A percentile compares a stretch with the other conserved stretches of the same genome.
phyloP scores from a whole-genome alignment of 75 land plant species.

The Selaginella tamariscina region DNA sequence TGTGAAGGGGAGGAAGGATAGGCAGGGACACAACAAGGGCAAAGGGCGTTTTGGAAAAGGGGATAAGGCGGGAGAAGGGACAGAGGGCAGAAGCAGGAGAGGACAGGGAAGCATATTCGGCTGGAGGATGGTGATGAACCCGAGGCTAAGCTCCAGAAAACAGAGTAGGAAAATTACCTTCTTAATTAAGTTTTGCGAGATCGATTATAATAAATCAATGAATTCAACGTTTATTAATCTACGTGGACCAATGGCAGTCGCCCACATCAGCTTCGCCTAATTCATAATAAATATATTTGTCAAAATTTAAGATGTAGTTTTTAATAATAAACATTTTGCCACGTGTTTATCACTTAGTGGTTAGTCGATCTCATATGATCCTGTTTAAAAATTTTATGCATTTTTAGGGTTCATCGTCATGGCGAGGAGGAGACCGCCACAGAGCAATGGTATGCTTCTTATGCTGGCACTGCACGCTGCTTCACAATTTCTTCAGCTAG shows the following conservation, averaged over 20 bases:
- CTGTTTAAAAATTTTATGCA: not conserved
- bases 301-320: not conserved
- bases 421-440: not conserved
- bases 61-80: not conserved
- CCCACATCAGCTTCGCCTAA: no score
- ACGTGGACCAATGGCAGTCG: no score
- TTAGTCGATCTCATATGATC: not conserved
- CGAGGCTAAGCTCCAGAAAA: not conserved
- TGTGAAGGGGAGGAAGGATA: slow-evolving; percentile 18
- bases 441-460: slow-evolving; percentile 48
- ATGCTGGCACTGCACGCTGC: slow-evolving; percentile 53
- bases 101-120: not conserved
- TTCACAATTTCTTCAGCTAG: slow-evolving; percentile 42
- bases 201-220: no score
- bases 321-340: not conserved
- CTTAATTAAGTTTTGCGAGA: no score
- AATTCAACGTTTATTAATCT: no score
- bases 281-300: no score
- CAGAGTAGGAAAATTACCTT: not conserved
- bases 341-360: not conserved
- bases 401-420: not conserved
- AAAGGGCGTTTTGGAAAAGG: not conserved
- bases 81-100: not conserved
- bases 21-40: not conserved
- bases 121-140: not conserved